Conservation (phyloP, 1,284 basidiomycete species). For the Sanghuangporus weigelae region DNA sequence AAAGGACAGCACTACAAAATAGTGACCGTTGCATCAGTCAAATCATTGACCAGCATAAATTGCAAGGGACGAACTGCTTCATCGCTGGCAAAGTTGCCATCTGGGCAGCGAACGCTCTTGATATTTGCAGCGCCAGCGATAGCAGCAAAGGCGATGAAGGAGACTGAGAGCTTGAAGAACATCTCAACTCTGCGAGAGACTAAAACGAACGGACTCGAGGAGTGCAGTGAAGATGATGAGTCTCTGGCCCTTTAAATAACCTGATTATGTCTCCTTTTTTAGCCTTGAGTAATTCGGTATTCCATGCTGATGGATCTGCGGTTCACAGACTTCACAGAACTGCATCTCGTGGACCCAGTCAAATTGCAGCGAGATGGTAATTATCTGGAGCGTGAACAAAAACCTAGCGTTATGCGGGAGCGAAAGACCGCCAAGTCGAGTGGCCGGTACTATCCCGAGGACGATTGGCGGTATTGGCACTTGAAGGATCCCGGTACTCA, state of each 20-base stretch:
- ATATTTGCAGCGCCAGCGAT: slow-evolving; percentile 4
- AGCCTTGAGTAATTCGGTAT: not conserved
- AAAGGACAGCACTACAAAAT: slow-evolving; percentile 19
- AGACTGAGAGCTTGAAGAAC: slow-evolving; percentile 12
- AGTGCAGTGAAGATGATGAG: not conserved
- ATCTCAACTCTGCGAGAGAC: not conserved
- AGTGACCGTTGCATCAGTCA: not conserved
- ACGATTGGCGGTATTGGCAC: not conserved
- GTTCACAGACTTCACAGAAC: not conserved
- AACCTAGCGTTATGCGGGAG: not conserved
- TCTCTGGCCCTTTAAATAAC: not conserved
- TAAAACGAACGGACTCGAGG: not conserved
- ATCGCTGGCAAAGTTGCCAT: slow-evolving; percentile 17
- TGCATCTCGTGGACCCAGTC: not conserved
- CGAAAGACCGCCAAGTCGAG: not conserved
- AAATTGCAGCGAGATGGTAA: not conserved
- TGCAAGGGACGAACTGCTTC: slow-evolving; percentile 2
- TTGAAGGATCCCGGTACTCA: not conserved
- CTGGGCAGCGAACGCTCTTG: slow-evolving; percentile 19
- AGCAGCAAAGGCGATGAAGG: slow-evolving; percentile 4
- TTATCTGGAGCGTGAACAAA: not conserved
- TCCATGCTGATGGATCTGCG: not conserved
- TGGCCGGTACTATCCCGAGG: not conserved
- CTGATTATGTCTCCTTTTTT: not conserved
- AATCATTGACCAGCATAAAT: not conserved